Evolutionary conservation across 352 stramenopile species (phyloP), one percentile per base, ranked within the genome.

Genomic region (Thalassiosira sp.): DNA sequence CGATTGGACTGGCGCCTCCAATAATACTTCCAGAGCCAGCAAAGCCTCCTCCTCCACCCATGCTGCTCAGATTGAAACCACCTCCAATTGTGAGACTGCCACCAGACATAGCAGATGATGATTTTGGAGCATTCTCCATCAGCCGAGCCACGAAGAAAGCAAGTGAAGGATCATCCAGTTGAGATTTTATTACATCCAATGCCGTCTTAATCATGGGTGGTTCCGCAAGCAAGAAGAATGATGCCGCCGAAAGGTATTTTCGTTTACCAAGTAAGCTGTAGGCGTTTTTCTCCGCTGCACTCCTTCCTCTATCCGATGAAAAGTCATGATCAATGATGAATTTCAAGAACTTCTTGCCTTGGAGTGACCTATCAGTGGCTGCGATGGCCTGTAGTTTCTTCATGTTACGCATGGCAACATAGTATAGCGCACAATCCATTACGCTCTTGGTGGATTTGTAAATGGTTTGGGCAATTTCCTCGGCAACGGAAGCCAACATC

Each of bases 211-310:
- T 84, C 11, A 95, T 93, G 16, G 95, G 95, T 1, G 95, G 95
- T 49, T 98, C 88, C 48, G 94, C 92, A 18, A 98, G 72, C 16
- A 98, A 81, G 81, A 98, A 98, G 70, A 98, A 98, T 3, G 94
- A 90, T 7, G 95, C 91, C 8, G 95, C 95, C 8, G 84, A 77
- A 56, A 92, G 82, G 76, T 97, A 98, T 46, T 95, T 93, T 28
- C 96, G 94, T 75, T 98, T 98, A 31, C 93, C 88, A 7, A 98
- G 82, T 43, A 98, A 79, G 46, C 95, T 97, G 79, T 97, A 98
- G 5, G 95, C 95, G 79, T 98, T 98, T 62, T 96, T 97, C 45
- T 97, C 91, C 10, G 95, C 95, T 27, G 95, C 94, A 25, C 68
- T 84, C 25, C 80, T 46, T 20, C 89, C 89, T 70, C 81, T 69